Evolutionary conservation across 805 yeast species (phyloP), one percentile per base, ranked within the genome.

Genomic region (Zygosaccharomyces rouxii): DNA sequence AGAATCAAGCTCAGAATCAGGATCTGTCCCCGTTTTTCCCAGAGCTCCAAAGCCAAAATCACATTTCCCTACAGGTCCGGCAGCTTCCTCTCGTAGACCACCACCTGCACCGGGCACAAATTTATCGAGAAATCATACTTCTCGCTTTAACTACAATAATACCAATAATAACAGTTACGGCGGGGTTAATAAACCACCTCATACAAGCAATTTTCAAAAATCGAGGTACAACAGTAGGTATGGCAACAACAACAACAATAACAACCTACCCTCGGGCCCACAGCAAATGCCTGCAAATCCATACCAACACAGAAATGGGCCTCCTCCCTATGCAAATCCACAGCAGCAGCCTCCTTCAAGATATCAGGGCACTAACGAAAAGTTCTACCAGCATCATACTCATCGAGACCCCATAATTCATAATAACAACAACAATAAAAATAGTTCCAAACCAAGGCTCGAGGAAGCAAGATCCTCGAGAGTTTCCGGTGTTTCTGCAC

Each of bases 31-130:
- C 18, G 42, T 29, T 26, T 35, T 48, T 19, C 49, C 51, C 9
- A 46, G 42, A 30, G 54, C 51, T n/a, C 54, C 54, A 26, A 44
- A 33, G 19, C 35, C 44, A 7, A 45, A 44, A 19, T 37, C 22
- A 18, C 13, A 37, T 3, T 42, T 52, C 19, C 55, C 55, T 18
- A 52, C 44, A 14, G 55, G 54, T 11, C 55, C 55, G 1, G 54
- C 49, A 10, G 28, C 33, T n/a, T 14, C 37, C 19, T 33, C 37
- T 10, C 44, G 28, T 7, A 41, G 37, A 29, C n/a, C 9, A 9
- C 35, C 44, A 16, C 16, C 25, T n/a, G 25, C 35, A 3, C 35
- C 51, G 10, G 38, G 44, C 18, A 26, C 29, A 5, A 38, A 38
- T 5, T 14, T 35, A 7, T 7, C 47, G 7, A 42, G 42, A 31